phyloP scores from a whole-genome alignment of 108 stramenopile genomes.

The Stephanodiscus triporus region DNA sequence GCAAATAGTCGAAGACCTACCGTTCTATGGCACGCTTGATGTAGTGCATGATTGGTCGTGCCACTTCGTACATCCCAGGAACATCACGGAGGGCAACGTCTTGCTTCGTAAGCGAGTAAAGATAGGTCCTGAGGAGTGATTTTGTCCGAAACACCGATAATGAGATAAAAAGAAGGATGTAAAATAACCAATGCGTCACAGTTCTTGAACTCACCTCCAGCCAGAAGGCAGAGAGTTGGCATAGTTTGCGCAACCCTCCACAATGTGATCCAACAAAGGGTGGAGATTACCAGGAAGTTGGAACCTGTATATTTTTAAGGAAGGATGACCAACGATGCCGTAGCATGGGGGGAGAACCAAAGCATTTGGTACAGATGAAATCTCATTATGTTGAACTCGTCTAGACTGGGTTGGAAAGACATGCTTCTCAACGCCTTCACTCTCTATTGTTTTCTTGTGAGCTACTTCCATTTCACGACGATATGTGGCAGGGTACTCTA shows the following conservation, averaged over 20 bases:
- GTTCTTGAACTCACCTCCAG: conserved; percentile 48
- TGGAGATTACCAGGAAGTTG: conserved; percentile 57
- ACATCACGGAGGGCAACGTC: conserved; percentile 73
- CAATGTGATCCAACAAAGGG: conserved; percentile 56
- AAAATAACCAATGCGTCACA: neutral
- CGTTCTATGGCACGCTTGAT: conserved; percentile 42
- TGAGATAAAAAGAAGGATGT: neutral
- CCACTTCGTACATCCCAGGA: conserved; percentile 52
- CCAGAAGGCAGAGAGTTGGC: conserved; percentile 48
- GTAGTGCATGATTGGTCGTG: conserved; percentile 60
- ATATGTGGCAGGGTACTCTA: neutral
- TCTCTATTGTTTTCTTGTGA: neutral
- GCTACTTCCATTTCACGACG: neutral
- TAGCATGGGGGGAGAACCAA: conserved; percentile 15
- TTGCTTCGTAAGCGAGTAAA: conserved; percentile 80
- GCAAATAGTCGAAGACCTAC: neutral
- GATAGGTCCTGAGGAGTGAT: conserved; percentile 40
- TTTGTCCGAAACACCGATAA: neutral
- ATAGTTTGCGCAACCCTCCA: conserved; percentile 57
- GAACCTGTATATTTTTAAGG: conserved; percentile 56
- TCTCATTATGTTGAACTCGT: conserved; percentile 11
- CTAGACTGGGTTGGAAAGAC: conserved; percentile 29
- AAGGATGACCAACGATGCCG: conserved; percentile 60
- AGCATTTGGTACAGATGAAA: neutral
- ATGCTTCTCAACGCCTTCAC: neutral